Evolutionary conservation across 306 rosid genomes (phyloP).

Genomic region (Medicago lupulina): DNA sequence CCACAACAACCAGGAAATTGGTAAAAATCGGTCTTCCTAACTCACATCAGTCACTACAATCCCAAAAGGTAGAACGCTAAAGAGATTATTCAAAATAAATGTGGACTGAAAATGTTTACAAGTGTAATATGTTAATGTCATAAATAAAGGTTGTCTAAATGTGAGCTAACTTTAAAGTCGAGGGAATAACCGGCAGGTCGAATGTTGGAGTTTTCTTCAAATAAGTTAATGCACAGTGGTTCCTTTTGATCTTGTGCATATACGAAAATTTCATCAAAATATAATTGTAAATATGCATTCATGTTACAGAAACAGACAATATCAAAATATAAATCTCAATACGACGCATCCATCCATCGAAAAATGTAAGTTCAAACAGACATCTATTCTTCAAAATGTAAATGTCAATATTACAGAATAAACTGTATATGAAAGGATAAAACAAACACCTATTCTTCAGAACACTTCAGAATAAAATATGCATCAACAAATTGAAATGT

Average conservation of each 20-base stretch:
- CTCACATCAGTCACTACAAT: neutral
- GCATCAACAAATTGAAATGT: slow-evolving; percentile 43
- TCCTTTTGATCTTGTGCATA: neutral
- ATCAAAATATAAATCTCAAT: neutral
- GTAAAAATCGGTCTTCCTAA: too few species aligned
- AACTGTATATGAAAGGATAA: neutral
- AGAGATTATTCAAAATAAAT: neutral
- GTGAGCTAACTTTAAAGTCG: neutral
- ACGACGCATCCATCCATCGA: too few species aligned
- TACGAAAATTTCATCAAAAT: neutral
- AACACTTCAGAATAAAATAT: slow-evolving; percentile 10
- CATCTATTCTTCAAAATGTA: neutral
- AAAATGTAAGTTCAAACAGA: too few species aligned
- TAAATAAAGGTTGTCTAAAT: neutral
- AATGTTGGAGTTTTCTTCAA: neutral
- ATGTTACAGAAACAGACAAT: slow-evolving; percentile 11
- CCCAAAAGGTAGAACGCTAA: neutral
- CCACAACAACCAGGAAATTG: too few species aligned
- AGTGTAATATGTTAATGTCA: neutral
- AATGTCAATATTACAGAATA: slow-evolving; percentile 21
- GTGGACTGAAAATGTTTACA: neutral
- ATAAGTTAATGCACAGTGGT: neutral
- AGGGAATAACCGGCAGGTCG: neutral
- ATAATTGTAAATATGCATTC: neutral
- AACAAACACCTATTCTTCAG: slow-evolving; percentile 23